Conservation (phyloP, 352 stramenopile species). For the Pythium volutum region DNA sequence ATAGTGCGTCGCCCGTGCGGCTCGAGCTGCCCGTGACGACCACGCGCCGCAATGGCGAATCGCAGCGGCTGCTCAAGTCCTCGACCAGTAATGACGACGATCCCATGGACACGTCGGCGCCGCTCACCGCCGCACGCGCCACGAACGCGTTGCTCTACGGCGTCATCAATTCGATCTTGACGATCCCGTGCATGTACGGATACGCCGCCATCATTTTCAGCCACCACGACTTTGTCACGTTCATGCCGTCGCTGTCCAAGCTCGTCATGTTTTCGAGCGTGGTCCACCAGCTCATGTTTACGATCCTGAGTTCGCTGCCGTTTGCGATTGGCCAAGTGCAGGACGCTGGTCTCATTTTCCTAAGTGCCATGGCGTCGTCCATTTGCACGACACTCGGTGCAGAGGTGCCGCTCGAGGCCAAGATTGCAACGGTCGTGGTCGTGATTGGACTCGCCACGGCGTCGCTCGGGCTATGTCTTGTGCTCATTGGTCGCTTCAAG, state of each 20-base stretch:
- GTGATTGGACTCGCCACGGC: conserved; percentile 90
- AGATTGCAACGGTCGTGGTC: conserved; percentile 94
- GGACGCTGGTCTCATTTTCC: conserved; percentile 98
- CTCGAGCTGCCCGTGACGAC: conserved; percentile 5
- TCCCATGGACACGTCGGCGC: conserved; percentile 14
- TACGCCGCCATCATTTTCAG: conserved; percentile 96
- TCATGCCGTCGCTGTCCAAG: conserved; percentile 92
- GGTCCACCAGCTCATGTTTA: conserved; percentile 92
- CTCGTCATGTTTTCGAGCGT: conserved; percentile 95
- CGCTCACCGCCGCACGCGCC: conserved; percentile 32
- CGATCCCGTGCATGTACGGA: conserved; percentile 93
- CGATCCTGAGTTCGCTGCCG: conserved; percentile 87
- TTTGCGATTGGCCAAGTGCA: conserved; percentile 99
- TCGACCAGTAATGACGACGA: conserved; percentile 9
- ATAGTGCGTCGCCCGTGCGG: conserved; percentile 11
- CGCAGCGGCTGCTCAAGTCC: conserved; percentile 11
- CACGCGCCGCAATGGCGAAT: conserved; percentile 5
- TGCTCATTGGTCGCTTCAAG: conserved; percentile 92
- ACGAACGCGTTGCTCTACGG: conserved; percentile 82
- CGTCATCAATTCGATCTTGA: conserved; percentile 93
- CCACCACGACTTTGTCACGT: conserved; percentile 86
- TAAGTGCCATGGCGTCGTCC: conserved; percentile 93
- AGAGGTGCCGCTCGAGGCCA: conserved; percentile 56
- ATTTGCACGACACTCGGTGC: conserved; percentile 79
- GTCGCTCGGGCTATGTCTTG: conserved; percentile 90